phyloP scores from a whole-genome alignment of 768 basidiomycete species.

The Gautieria morchelliformis region DNA sequence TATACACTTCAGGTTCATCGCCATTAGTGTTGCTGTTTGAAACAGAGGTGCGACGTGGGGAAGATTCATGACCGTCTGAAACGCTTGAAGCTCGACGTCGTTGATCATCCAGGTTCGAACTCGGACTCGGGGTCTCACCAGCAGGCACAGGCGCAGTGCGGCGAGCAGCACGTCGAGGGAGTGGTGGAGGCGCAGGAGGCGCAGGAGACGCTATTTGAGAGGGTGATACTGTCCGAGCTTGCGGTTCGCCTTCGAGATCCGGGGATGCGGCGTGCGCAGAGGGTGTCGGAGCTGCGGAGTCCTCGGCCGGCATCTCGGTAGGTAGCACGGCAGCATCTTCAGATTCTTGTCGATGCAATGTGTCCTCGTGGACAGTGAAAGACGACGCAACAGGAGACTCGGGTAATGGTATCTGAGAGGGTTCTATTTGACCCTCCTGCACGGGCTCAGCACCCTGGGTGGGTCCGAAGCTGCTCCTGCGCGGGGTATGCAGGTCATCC shows the following conservation, averaged over 20 bases:
- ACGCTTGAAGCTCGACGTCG: not conserved
- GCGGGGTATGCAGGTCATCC: no score
- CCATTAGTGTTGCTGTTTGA: not conserved
- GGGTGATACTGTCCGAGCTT: not conserved
- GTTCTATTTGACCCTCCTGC: not conserved
- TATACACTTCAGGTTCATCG: conserved; percentile 33
- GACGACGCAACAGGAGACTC: not conserved
- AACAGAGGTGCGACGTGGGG: not conserved
- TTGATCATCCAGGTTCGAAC: not conserved
- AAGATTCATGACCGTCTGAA: not conserved
- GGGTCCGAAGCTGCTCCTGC: no score
- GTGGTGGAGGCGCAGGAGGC: conserved; percentile 17
- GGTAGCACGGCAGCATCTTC: not conserved
- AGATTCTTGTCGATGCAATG: not conserved
- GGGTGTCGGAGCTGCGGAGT: not conserved
- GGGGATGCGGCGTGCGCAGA: conserved; percentile 1
- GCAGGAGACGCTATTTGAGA: conserved; percentile 7
- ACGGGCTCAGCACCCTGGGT: no score
- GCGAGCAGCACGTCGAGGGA: conserved; percentile 17
- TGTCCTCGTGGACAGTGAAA: not conserved
- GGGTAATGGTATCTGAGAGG: not conserved
- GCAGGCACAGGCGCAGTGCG: conserved; percentile 8
- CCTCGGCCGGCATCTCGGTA: no score
- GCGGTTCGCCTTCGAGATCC: not conserved
- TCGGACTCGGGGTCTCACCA: not conserved